Base-by-base conservation (phyloP, 108 stramenopile genomes). In the Nitzschia inconspicua region DNA sequence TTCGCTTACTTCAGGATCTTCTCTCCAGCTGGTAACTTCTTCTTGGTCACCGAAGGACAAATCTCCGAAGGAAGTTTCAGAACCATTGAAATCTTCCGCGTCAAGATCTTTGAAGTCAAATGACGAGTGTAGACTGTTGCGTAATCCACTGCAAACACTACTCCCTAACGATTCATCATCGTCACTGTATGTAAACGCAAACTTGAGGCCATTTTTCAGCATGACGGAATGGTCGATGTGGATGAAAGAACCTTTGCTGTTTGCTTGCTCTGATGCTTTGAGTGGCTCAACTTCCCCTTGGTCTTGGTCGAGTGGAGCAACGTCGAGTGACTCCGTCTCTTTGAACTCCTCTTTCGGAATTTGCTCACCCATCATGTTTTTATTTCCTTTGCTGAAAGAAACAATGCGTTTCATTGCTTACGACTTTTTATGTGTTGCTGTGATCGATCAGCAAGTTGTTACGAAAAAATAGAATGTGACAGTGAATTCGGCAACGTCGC, bases 1-100 rank as follows among this genome's bases (percentile, higher is more conserved):
- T 6, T 58, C 28, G 44, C 60, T 74, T 44, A 66, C 47, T 11
- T 61, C 36, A 7, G 68, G 64, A 26, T 65, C 58, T 13, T 53
- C 28, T 22, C 78, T 36, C 78, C 79, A 76, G 24, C 37, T 50
- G 4, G 49, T 23, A 22, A 27, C 8, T 8, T 10, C 36, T 37
- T 11, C 11, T 37, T 11, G 10, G 29, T 36, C 34, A 9, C 3
- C n/a, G 24, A 23, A 9, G 5, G 19, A 19, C 3, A 4, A 43
- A 14, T 10, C 20, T 35, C 31, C n/a, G 16, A 37, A 58, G 20
- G 40, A 23, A 24, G n/a, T n/a, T 23, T 34, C 22, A 13, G 43
- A 22, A 16, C 35, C 43, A 43, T 23, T 2, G 4, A 18, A 6
- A 46, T 14, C 29, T 8, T 53, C 51, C 16, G 18, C 27, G 4